phyloP scores from a whole-genome alignment of 176 grass and related monocot species.

The Eragrostis curvula region DNA sequence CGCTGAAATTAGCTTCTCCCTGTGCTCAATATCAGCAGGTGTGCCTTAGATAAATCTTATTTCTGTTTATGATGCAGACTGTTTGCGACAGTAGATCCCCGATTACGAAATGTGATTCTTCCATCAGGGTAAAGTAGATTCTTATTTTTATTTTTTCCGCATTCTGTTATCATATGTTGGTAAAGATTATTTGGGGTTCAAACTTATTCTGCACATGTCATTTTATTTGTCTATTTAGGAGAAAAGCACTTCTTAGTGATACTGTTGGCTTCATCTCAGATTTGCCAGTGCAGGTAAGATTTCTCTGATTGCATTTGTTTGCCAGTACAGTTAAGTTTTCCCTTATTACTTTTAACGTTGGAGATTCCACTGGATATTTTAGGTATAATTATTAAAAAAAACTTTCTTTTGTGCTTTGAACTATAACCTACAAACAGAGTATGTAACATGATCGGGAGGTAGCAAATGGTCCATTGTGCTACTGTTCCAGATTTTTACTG shows the following conservation, averaged over 20 bases:
- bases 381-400: conserved; percentile 1
- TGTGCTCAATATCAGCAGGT: conserved; percentile 21
- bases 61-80: conserved; percentile 56
- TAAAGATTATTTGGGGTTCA: conserved; percentile 22
- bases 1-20: conserved; percentile 23
- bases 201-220: conserved; percentile 17
- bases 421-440: not conserved
- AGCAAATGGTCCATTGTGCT: conserved; percentile 1
- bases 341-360: conserved; percentile 16
- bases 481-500: conserved; percentile 4
- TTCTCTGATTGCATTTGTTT: conserved; percentile 26
- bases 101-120: conserved; percentile 91
- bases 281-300: conserved; percentile 89
- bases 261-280: conserved; percentile 98
- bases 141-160: conserved; percentile 20
- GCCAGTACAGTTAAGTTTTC: not conserved
- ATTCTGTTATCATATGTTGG: conserved; percentile 36
- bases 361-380: not conserved
- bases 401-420: not conserved
- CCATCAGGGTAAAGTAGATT: conserved; percentile 78
- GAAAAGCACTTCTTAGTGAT: conserved; percentile 85
- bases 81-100: conserved; percentile 97
- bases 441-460: conserved; percentile 17
- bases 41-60: conserved; percentile 26
- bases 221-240: conserved; percentile 60